These are phyloP conservation scores for Talaromyces sp. DNA, from an alignment of 2,329 filamentous ascomycete species.

Conservation along the genomic window DNA sequence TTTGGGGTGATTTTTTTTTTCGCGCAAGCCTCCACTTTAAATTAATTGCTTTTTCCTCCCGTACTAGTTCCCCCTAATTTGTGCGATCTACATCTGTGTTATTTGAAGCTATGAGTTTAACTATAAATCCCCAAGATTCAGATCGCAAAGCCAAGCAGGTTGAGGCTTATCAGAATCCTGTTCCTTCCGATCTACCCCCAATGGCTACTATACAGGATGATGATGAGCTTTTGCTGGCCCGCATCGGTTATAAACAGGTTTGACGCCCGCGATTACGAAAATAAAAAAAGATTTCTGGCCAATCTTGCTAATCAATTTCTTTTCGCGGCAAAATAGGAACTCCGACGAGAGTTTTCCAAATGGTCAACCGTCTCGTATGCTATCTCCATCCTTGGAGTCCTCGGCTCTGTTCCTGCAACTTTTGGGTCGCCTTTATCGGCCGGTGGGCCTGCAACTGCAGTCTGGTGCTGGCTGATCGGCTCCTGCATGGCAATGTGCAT, in stretches of 20 bases:
- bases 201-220: conserved; percentile 56
- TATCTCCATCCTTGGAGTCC: conserved; percentile 65
- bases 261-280: conserved; percentile 13
- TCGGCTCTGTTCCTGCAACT: conserved; percentile 67
- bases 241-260: conserved; percentile 66
- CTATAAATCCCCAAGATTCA: conserved; percentile 12
- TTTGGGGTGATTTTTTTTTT: neutral
- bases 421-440: conserved; percentile 61
- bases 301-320: neutral
- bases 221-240: conserved; percentile 62
- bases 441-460: conserved; percentile 65
- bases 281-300: neutral
- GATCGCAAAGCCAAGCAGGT: conserved; percentile 10
- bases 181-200: conserved; percentile 8
- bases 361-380: conserved; percentile 69
- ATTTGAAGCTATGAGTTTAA: conserved; percentile 14
- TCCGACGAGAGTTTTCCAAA: conserved; percentile 65
- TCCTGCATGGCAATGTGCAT: conserved; percentile 67
- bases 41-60: conserved; percentile 10
- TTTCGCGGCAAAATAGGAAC: conserved; percentile 49
- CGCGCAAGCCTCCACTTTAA: neutral
- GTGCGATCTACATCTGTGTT: conserved; percentile 4
- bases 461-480: conserved; percentile 68
- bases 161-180: neutral
- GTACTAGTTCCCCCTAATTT: conserved; percentile 4